phyloP scores from a whole-genome alignment of 257 asterid species.

The Cruciata laevipes region DNA sequence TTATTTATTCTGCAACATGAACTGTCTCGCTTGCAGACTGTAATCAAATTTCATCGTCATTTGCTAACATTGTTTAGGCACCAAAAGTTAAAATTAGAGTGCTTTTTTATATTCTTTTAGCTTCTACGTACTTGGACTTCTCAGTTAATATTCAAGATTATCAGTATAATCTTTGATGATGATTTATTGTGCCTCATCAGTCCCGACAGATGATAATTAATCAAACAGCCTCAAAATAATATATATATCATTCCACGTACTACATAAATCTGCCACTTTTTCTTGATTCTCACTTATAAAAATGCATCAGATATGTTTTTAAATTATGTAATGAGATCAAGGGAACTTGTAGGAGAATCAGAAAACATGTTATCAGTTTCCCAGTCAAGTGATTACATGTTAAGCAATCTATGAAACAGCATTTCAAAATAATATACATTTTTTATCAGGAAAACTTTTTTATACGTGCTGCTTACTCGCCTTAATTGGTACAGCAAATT shows the following conservation, averaged over 20 bases:
- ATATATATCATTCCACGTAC: background rate
- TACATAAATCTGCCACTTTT: background rate
- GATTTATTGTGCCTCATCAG: slow-evolving; percentile 2
- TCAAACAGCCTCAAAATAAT: background rate
- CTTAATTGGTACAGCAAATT: background rate
- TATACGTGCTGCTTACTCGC: slow-evolving; percentile 4
- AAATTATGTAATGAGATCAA: background rate
- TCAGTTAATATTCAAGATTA: background rate
- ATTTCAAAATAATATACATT: too few species aligned
- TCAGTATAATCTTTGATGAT: background rate
- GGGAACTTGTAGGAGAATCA: slow-evolving; percentile 5
- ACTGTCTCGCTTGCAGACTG: too few species aligned
- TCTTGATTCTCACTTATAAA: background rate
- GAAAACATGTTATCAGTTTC: slow-evolving; percentile 4
- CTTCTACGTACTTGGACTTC: background rate
- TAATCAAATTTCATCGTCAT: too few species aligned
- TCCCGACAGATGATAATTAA: background rate
- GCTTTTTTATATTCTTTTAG: too few species aligned
- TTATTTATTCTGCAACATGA: background rate
- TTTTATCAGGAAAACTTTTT: too few species aligned
- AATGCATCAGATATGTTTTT: background rate
- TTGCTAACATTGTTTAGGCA: too few species aligned
- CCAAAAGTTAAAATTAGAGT: too few species aligned
- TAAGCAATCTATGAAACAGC: background rate
- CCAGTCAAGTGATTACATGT: slow-evolving; percentile 8